Percentiles rank a stretch among this genome's conserved stretches.
These are phyloP conservation scores for Globisporangium carolinianum DNA, from an alignment of 352 stramenopile species.

Conservation along the genomic window DNA sequence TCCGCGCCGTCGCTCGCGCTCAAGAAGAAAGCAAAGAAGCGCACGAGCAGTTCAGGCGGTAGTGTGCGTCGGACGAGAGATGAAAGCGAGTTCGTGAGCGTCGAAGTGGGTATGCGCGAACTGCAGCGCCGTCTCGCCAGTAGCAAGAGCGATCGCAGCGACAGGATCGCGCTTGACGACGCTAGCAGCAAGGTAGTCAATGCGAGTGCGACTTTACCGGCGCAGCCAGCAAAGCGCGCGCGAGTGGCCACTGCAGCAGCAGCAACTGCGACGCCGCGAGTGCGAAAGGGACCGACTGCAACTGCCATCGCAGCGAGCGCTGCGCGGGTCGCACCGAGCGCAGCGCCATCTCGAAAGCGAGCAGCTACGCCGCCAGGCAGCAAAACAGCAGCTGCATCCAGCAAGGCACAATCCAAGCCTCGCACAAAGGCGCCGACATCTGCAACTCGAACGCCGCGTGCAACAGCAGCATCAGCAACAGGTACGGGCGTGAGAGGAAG, in stretches of 20 bases:
- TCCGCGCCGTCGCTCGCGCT: constrained; percentile 4
- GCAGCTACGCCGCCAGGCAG: neutral
- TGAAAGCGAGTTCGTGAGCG: constrained; percentile 69
- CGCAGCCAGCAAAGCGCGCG: constrained; percentile 6
- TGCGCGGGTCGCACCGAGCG: too few species aligned
- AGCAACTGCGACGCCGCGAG: neutral
- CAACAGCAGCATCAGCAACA: constrained; percentile 2
- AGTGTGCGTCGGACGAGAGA: constrained; percentile 7
- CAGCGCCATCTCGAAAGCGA: too few species aligned
- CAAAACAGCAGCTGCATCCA: too few species aligned
- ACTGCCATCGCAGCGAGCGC: too few species aligned
- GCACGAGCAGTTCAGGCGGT: constrained; percentile 4
- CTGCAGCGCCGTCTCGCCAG: constrained; percentile 46
- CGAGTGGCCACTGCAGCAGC: neutral
- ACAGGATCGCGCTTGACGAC: too few species aligned
- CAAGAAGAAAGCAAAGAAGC: constrained; percentile 23
- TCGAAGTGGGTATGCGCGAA: constrained; percentile 66
- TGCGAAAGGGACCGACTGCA: too few species aligned
- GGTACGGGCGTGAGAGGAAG: neutral
- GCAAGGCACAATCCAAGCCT: too few species aligned
- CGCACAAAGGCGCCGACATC: neutral
- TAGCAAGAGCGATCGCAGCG: constrained; percentile 7
- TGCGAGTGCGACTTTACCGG: neutral
- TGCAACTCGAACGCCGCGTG: neutral
- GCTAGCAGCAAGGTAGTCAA: too few species aligned